Evolutionary conservation across 2,329 filamentous ascomycete species (phyloP), one percentile per base, ranked within the genome.

Genomic region (Cryphonectria carpinicola): DNA sequence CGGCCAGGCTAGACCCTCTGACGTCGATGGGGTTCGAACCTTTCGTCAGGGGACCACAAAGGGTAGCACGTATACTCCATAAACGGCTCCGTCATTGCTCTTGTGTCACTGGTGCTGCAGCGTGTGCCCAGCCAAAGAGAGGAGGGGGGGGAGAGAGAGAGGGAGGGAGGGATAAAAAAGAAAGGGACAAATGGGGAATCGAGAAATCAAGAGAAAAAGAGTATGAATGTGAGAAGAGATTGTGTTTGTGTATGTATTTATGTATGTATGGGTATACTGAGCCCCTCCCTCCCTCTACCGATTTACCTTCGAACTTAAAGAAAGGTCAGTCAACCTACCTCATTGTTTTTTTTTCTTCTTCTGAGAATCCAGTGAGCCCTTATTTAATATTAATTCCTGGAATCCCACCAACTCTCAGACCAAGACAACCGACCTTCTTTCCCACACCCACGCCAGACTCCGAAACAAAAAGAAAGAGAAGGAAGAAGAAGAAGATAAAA

Each of bases 1-100:
- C n/a, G 63, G 32, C 41, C 63, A 52, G 63, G n/a, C 63, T 52
- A 65, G 63, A 52, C 63, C 61, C 66, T 68, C 41, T 54, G 41
- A 41, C 39, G 37, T 65, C 63, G 63, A 65, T 65, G 43, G 63
- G 41, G 43, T 46, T 22, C 46, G 17, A 28, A 37, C 32, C 58
- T 22, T 39, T 32, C 17, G 43, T 49, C 41, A 65, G 63, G 43
- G 19, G 25, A 32, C 17, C 58, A 62, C 58, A 62, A 62, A 8
- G 61, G 63, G 63, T 60, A 10, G 52, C 63, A 65, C 66, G 35
- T 32, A 35, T 25, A 43, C 54, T 58, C 28, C 54, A 58, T 58
- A 32, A 2, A 41, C 39, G 39, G 19, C 25, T 58, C 46, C 39
- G 41, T 62, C 43, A 49, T 62, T 54, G 32, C 58, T 49, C 46